Evolutionary conservation across 345 rosid genomes (phyloP).

Genomic region (Eucalyptus marginata): DNA sequence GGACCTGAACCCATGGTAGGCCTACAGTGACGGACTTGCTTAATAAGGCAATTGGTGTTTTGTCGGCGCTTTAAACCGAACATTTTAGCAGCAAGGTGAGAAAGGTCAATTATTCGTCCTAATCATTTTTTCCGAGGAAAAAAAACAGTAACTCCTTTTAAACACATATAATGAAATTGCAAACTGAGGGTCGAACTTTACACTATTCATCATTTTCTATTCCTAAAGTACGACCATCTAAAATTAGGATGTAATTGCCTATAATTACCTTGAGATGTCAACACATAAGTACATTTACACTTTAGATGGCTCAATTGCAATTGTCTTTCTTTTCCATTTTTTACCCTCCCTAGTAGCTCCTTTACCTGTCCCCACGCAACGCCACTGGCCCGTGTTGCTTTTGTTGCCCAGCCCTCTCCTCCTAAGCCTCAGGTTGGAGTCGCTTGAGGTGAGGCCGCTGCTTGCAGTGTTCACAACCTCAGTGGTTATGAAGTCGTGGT

Average conservation of each 20-base stretch:
- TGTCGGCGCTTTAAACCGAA: background rate
- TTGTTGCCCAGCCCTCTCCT: background rate
- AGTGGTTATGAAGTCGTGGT: background rate
- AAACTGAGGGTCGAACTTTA: background rate
- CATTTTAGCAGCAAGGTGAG: background rate
- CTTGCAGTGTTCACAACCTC: background rate
- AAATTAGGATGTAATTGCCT: background rate
- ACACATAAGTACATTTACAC: background rate
- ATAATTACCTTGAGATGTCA: background rate
- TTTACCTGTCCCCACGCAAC: background rate
- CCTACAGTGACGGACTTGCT: accelerated
- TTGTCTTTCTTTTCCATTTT: background rate
- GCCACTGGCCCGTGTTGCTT: background rate
- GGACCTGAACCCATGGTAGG: accelerated
- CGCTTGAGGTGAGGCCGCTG: background rate
- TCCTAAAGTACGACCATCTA: background rate
- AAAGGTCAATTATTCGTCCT: background rate
- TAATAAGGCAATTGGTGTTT: too few species aligned
- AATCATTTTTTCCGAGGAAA: background rate
- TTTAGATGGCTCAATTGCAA: background rate
- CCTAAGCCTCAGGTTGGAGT: background rate
- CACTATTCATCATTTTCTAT: background rate
- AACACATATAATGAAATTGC: background rate
- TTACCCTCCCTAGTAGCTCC: background rate
- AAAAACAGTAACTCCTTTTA: background rate